phyloP scores from a whole-genome alignment of 768 basidiomycete species.

The Leccinellum luteum region DNA sequence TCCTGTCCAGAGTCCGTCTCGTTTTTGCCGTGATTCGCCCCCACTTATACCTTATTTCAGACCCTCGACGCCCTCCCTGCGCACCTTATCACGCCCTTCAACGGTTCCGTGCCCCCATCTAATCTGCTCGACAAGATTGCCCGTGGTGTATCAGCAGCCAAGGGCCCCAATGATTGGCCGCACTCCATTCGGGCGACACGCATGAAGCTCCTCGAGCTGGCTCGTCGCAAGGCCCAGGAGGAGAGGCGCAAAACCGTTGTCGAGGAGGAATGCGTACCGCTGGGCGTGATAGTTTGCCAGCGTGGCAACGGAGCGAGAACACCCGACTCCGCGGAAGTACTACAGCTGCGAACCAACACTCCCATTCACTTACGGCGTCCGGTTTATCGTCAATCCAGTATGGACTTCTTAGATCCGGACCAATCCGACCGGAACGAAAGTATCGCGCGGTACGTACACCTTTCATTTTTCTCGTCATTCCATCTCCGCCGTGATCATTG shows the following conservation, averaged over 20 bases:
- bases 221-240: conserved; percentile 64
- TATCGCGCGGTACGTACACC: conserved; percentile 57
- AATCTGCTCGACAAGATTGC: conserved; percentile 88
- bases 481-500: conserved; percentile 6
- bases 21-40: neutral
- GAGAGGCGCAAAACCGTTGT: conserved; percentile 39
- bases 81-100: conserved; percentile 85
- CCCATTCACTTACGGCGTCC: conserved; percentile 47
- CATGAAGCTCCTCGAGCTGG: conserved; percentile 75
- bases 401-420: conserved; percentile 73
- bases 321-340: conserved; percentile 37
- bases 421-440: conserved; percentile 44
- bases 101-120: conserved; percentile 77
- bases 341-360: conserved; percentile 49
- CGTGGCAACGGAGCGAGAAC: conserved; percentile 15
- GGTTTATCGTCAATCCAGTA: conserved; percentile 78
- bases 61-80: conserved; percentile 81
- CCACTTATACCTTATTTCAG: conserved; percentile 28
- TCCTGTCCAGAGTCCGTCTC: conserved; percentile 61
- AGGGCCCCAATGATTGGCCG: conserved; percentile 77
- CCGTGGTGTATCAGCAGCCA: conserved; percentile 69
- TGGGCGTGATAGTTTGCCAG: conserved; percentile 12
- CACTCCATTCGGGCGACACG: conserved; percentile 82
- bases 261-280: conserved; percentile 42
- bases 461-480: conserved; percentile 3